Evolutionary conservation across 2,329 filamentous ascomycete genomes (phyloP), one percentile per base, ranked within the genome.

Genomic region (Penicillium sp.): DNA sequence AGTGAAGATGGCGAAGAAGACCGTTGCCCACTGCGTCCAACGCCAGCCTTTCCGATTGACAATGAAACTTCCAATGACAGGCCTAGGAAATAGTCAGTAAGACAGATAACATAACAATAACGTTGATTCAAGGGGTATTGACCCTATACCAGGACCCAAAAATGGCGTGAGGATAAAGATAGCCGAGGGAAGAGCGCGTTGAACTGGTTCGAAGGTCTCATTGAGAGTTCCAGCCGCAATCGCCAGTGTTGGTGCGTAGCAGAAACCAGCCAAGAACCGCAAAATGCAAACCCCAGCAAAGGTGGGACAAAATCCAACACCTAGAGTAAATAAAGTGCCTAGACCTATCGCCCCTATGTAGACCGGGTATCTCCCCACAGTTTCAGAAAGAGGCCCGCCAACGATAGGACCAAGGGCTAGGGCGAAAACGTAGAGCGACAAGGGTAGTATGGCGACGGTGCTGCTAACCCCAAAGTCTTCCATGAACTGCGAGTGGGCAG

Each of bases 41-140:
- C 59, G 52, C 63, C 63, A 67, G 15, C 59, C 61, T 25, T 66
- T 66, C 9, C 61, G 55, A 29, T 36, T 59, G 2, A 65, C 62
- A 16, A 62, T 34, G 23, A 66, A 66, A 21, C 60, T 61, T 6
- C 65, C 65, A 27, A 67, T 63, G 6, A 67, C 62, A n/a, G 65
- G 65, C 9, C 65, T 66, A n/a, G 15, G n/a, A 33, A n/a, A 9
- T 36, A 21, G 8, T 52, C 7, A 44, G 33, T 13, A 23, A 33
- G 4, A 40, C 3, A 5, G 16, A 33, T 4, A 23, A 19, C 27
- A 10, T 6, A 10, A 1, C 2, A 23, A 21, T 9, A 11, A 19
- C 2, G 3, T 8, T 7, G 11, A 31, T 4, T 11, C 2, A 23
- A 19, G 23, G 15, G 5, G 27, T 36, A 49, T 50, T 40, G n/a